phyloP scores from a whole-genome alignment of 805 yeast species.

The Nakazawaea siamensis region DNA sequence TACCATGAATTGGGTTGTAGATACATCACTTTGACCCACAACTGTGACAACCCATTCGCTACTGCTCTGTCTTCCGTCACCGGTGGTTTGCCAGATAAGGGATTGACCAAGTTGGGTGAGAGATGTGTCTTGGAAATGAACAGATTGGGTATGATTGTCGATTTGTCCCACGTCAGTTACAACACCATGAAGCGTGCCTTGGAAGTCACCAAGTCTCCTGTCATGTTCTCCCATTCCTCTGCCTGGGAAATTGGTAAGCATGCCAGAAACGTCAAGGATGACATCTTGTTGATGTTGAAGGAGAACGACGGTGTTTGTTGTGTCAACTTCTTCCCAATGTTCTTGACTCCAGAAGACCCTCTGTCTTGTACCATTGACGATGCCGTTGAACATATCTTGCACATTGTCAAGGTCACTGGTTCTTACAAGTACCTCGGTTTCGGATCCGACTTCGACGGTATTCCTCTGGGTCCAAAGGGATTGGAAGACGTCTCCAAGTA shows the following conservation, averaged over 20 bases:
- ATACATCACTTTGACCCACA: slow-evolving; percentile 45
- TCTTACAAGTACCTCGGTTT: slow-evolving; percentile 30
- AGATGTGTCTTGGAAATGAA: slow-evolving; percentile 40
- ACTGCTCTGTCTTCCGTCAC: slow-evolving; percentile 42
- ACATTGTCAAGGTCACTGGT: slow-evolving; percentile 35
- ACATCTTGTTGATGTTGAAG: slow-evolving; percentile 29
- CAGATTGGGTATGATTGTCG: slow-evolving; percentile 45
- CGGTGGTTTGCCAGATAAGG: slow-evolving; percentile 36
- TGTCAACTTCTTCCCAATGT: slow-evolving; percentile 36
- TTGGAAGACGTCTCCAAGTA: slow-evolving; percentile 50
- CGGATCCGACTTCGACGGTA: slow-evolving; percentile 49
- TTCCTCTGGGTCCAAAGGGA: slow-evolving; percentile 37
- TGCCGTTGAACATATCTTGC: slow-evolving; percentile 35
- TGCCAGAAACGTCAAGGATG: slow-evolving; percentile 40
- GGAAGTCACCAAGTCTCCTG: slow-evolving; percentile 33
- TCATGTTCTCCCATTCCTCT: slow-evolving; percentile 41
- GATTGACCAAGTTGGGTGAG: slow-evolving; percentile 32
- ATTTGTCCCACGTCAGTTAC: slow-evolving; percentile 38
- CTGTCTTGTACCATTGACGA: slow-evolving; percentile 32
- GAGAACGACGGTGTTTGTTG: slow-evolving; percentile 39
- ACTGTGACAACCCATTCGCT: slow-evolving; percentile 51
- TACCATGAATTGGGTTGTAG: slow-evolving; percentile 44
- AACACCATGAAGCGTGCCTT: slow-evolving; percentile 39
- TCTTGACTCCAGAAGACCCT: slow-evolving; percentile 19
- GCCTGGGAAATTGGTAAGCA: slow-evolving; percentile 32